Evolutionary conservation across 2,329 filamentous ascomycete genomes (phyloP), one percentile per base, ranked within the genome.

Genomic region (Aspergillus tamarii): DNA sequence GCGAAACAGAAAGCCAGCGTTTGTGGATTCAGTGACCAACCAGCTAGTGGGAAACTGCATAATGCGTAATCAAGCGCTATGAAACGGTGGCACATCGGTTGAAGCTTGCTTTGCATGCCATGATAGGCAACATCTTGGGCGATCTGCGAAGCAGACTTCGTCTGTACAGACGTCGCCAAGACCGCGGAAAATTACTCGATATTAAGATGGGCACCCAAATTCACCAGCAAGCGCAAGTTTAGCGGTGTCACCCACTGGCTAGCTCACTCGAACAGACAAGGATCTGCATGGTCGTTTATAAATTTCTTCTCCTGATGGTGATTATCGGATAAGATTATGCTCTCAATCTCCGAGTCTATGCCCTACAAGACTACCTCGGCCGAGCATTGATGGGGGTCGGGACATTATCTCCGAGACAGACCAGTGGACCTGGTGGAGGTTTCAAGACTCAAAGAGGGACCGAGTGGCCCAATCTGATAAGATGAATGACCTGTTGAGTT

Each of bases 301-400:
- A 23, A n/a, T 16, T 30, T 50, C 7, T 28, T 19, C 46, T 50
- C 14, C 26, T 23, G n/a, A 3, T 9, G 28, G 28, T 36, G 30
- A 54, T 36, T 36, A 54, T 54, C 50, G 50, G 50, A 54, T 54
- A 54, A 54, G 50, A 54, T 54, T 21, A 54, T 54, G 4, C 23
- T 23, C n/a, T 32, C 50, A 8, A 54, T 34, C 28, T 50, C 30
- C 50, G 50, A 54, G 50, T 16, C 30, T 34, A 54, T 54, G 19
- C 50, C 30, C 23, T 28, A 36, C 21, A 36, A 8, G 50, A 36
- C 30, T 34, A 34, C 10, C 12, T 54, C 50, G n/a, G 19, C 50
- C 50, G 50, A 54, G 30, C 9, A 16, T 12, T 9, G 30, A n/a
- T 39, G 28, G 16, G 28, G 16, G 23, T n/a, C 16, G 30, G 16